Percentiles rank a stretch among this genome's conserved stretches.
phyloP scores from a whole-genome alignment of 139 green algal genomes.

The Micractinium conductrix region DNA sequence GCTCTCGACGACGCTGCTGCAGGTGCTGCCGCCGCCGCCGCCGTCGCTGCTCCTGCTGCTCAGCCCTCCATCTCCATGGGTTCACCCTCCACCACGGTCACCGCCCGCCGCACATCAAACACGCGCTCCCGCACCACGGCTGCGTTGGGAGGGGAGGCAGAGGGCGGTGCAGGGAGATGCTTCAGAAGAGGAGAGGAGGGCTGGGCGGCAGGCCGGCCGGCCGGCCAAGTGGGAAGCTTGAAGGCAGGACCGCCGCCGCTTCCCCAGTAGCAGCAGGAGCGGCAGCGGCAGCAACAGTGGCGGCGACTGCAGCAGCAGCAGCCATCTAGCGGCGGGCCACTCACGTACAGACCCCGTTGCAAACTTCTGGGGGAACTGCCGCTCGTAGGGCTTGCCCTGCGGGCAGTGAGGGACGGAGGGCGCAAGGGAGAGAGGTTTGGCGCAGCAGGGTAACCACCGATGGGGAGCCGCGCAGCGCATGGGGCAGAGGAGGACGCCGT shows the following conservation, averaged over 20 bases:
- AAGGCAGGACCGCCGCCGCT: background rate
- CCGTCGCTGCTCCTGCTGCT: too few relatives aligned
- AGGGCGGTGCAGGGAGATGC: background rate
- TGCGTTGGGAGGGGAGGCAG: conserved; percentile 35
- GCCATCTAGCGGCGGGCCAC: conserved; percentile 13
- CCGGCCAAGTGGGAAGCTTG: background rate
- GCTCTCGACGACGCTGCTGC: too few relatives aligned
- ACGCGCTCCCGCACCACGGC: conserved; percentile 63
- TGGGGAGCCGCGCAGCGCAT: background rate
- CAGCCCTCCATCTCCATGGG: conserved; percentile 72
- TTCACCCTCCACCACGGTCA: conserved; percentile 68
- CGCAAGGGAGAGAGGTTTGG: background rate
- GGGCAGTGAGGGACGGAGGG: conserved; percentile 32
- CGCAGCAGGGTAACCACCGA: too few relatives aligned
- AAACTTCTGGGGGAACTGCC: conserved; percentile 81
- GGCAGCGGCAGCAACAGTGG: background rate
- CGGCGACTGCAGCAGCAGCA: background rate
- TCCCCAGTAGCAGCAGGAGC: background rate
- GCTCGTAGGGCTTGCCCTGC: conserved; percentile 87
- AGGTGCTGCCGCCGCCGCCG: too few relatives aligned
- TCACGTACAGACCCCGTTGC: conserved; percentile 73
- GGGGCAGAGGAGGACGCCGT: background rate
- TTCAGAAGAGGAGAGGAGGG: background rate
- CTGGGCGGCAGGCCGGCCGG: background rate
- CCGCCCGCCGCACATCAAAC: conserved; percentile 56